Evolutionary conservation across 2,329 filamentous ascomycete genomes (phyloP), one percentile per base, ranked within the genome.

Genomic region (Verticillium longisporum): DNA sequence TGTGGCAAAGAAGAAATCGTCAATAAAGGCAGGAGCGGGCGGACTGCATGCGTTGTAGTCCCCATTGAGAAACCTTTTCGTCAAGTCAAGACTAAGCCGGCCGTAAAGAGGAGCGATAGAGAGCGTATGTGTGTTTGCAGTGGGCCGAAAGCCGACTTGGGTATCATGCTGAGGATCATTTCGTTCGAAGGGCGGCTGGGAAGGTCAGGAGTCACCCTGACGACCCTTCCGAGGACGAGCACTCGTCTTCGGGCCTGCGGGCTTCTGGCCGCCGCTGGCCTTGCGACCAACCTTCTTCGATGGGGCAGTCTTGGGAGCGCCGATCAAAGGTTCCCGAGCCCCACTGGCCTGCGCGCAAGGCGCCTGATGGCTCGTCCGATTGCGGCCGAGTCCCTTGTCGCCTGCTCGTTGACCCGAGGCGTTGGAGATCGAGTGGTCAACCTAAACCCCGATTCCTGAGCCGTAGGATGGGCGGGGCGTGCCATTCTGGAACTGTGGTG

Each of bases 1-100:
- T 41, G 21, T 55, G 55, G 45, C 53, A 64, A 59, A 50, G 34
- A 58, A 50, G 33, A 61, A 63, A 60, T 63, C 62, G 61, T 64
- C 56, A 64, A 61, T 60, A 57, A 37, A 36, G 54, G 56, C 56
- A 57, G 50, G 62, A 57, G 5, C 2, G 6, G n/a, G 14, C 6
- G n/a, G 45, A 21, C 45, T 50, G n/a, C n/a, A 50, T 50, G n/a
- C 45, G 18, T 21, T 50, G 45, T 50, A 10, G 21, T 26, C 45
- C 45, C n/a, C 15, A 21, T n/a, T 56, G 33, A 38, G 18, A 18
- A 26, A 18, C 9, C 45, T 50, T 21, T 50, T 21, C 45, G 45
- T 50, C 45, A 26, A 18, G 45, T 50, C 45, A 18, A 26, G 45
- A 26, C 18, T 26, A n/a, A 26, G 45, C 7, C 45, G 45, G 45